These are phyloP conservation scores for Exophiala oligosperma DNA, from an alignment of 2,329 filamentous ascomycete species.

Conservation along the genomic window DNA sequence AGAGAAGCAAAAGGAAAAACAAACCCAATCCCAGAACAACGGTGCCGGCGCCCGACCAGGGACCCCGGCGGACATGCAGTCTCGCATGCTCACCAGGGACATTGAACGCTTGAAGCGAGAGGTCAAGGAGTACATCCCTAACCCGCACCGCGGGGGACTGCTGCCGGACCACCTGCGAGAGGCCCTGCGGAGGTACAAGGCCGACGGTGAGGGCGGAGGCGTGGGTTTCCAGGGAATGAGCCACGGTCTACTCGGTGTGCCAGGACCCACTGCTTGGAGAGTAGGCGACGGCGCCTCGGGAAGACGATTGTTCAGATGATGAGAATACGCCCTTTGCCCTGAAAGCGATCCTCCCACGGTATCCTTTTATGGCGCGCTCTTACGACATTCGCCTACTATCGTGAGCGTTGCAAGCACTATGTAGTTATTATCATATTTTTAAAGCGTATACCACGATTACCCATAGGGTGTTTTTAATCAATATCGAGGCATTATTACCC, in stretches of 20 bases:
- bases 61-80: conserved; percentile 22
- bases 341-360: no score
- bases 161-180: conserved; percentile 52
- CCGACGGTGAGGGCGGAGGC: conserved; percentile 49
- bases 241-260: conserved; percentile 45
- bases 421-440: no score
- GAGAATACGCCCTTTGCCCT: no score
- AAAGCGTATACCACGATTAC: no score
- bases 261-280: conserved; percentile 45
- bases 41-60: neutral
- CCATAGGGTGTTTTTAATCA: no score
- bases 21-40: neutral
- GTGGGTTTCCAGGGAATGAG: conserved; percentile 50
- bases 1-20: conserved; percentile 35
- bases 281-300: conserved; percentile 37
- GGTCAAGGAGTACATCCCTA: conserved; percentile 36
- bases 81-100: conserved; percentile 23
- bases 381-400: no score
- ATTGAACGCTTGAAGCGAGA: conserved; percentile 31
- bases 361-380: no score
- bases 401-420: no score
- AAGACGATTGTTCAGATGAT: conserved; percentile 45
- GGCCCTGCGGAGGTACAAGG: conserved; percentile 49
- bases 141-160: conserved; percentile 49
- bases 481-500: no score